Conservation (phyloP, 352 stramenopile genomes). For the Globisporangium paddicum region DNA sequence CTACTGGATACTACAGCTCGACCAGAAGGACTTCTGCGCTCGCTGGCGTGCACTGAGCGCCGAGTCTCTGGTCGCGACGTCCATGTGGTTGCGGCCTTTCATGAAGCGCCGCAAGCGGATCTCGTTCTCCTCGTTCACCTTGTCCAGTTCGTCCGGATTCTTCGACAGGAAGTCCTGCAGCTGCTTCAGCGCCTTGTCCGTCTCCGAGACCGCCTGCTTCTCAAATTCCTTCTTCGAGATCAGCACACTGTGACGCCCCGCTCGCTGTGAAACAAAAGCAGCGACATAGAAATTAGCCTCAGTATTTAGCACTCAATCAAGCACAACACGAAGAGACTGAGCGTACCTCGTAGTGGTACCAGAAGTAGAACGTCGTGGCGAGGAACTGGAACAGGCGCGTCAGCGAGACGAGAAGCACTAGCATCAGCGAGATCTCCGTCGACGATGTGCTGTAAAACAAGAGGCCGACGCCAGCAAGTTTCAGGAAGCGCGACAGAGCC, state of each 20-base stretch:
- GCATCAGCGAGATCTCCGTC: slow-evolving; percentile 60
- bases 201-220: slow-evolving; percentile 59
- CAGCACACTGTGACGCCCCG: slow-evolving; percentile 53
- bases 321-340: neutral
- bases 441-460: slow-evolving; percentile 84
- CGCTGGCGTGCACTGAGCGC: slow-evolving; percentile 20
- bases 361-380: slow-evolving; percentile 66
- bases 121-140: slow-evolving; percentile 79
- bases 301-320: slow-evolving; percentile 11
- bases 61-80: slow-evolving; percentile 51
- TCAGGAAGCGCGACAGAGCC: slow-evolving; percentile 50
- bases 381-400: slow-evolving; percentile 74
- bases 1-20: slow-evolving; percentile 49
- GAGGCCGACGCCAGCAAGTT: slow-evolving; percentile 55
- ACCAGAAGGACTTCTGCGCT: slow-evolving; percentile 29
- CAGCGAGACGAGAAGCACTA: slow-evolving; percentile 66
- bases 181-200: slow-evolving; percentile 65
- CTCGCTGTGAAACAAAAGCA: slow-evolving; percentile 5
- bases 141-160: slow-evolving; percentile 70
- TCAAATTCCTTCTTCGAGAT: slow-evolving; percentile 78
- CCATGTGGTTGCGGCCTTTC: slow-evolving; percentile 71
- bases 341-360: slow-evolving; percentile 76
- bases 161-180: slow-evolving; percentile 60
- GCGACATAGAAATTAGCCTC: slow-evolving; percentile 6
- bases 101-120: slow-evolving; percentile 76